Evolutionary conservation across 352 stramenopile species (phyloP).

Genomic region (Phytopythium mirpurense): DNA sequence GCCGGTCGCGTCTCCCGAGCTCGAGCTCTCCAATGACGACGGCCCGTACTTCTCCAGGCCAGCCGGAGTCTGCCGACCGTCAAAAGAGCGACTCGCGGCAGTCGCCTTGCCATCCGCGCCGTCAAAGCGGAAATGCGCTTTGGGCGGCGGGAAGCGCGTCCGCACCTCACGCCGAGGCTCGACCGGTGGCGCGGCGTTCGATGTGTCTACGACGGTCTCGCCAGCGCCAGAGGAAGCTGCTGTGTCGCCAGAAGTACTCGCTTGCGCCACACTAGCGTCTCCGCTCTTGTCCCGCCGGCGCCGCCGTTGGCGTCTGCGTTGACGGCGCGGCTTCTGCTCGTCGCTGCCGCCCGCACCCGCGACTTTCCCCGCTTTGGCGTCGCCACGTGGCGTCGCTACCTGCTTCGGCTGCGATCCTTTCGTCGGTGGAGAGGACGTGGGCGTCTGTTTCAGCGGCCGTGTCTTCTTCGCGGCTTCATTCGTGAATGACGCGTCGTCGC

Average conservation of each 20-base stretch:
- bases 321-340: background rate
- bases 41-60: slow-evolving; percentile 63
- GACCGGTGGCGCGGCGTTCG: background rate
- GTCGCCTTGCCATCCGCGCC: slow-evolving; percentile 20
- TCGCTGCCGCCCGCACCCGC: background rate
- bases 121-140: slow-evolving; percentile 39
- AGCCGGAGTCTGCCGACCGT: background rate
- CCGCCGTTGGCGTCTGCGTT: background rate
- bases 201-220: background rate
- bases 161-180: background rate
- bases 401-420: background rate
- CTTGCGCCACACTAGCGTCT: background rate
- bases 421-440: background rate
- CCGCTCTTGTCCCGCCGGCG: background rate
- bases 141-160: slow-evolving; percentile 14
- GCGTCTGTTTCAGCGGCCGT: background rate
- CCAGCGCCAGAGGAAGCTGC: background rate
- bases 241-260: background rate
- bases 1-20: background rate
- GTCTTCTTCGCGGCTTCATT: background rate
- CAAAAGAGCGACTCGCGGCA: background rate
- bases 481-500: background rate
- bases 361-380: background rate
- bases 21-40: background rate
- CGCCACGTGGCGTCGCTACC: background rate